Evolutionary conservation across 345 rosid species (phyloP).

Genomic region (Conringia planisiliqua): DNA sequence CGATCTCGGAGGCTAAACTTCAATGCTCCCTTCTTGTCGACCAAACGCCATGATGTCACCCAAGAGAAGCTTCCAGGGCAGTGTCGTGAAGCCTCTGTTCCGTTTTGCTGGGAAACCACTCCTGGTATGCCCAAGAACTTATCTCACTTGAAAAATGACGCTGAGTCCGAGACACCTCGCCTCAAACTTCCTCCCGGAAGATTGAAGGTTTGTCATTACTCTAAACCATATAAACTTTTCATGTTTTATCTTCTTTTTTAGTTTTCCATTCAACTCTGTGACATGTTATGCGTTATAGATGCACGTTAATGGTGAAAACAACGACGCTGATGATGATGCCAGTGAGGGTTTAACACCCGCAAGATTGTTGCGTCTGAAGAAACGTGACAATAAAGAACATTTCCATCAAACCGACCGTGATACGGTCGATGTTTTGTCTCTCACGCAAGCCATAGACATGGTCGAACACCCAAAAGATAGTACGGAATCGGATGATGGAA

Average conservation of each 20-base stretch:
- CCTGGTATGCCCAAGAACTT: slow-evolving; percentile 70
- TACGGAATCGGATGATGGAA: slow-evolving; percentile 23
- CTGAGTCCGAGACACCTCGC: slow-evolving; percentile 52
- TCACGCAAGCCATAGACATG: slow-evolving; percentile 82
- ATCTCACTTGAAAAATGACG: slow-evolving; percentile 15
- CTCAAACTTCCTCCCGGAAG: slow-evolving; percentile 67
- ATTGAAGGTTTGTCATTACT: slow-evolving; percentile 35
- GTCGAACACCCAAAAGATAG: slow-evolving; percentile 47
- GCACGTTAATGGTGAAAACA: slow-evolving; percentile 41
- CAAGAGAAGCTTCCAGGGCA: slow-evolving; percentile 30
- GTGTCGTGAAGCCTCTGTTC: slow-evolving; percentile 41
- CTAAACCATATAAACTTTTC: not conserved
- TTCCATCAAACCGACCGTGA: slow-evolving; percentile 15
- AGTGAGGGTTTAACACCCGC: slow-evolving; percentile 41
- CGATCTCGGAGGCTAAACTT: slow-evolving; percentile 59
- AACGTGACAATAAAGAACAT: slow-evolving; percentile 8
- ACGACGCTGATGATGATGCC: slow-evolving; percentile 3
- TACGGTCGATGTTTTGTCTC: slow-evolving; percentile 56
- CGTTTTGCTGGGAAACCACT: slow-evolving; percentile 83
- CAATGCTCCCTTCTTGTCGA: slow-evolving; percentile 68
- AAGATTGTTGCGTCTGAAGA: slow-evolving; percentile 17
- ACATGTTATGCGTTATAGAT: slow-evolving; percentile 4
- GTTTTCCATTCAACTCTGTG: slow-evolving; percentile 4
- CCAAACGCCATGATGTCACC: slow-evolving; percentile 40
- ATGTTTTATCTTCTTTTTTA: not conserved